A percentile compares a stretch with the other conserved stretches of the same genome.
Conservation (phyloP, 2,329 filamentous ascomycete species). For the Metarhizium guizhouense region DNA sequence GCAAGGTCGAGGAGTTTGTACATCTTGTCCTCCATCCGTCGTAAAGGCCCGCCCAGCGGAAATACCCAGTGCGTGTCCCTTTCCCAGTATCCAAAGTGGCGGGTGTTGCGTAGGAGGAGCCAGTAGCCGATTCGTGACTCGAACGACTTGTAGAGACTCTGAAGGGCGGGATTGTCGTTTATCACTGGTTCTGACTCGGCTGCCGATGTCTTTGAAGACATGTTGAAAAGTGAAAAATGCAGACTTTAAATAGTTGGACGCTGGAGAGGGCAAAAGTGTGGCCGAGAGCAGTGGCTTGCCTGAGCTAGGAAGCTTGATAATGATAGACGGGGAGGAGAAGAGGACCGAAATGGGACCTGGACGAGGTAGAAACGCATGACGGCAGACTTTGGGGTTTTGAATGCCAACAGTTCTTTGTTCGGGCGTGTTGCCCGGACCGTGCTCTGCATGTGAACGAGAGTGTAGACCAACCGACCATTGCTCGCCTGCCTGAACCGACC, state of each 20-base stretch:
- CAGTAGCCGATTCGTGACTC: constrained; percentile 36
- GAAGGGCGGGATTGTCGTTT: constrained; percentile 28
- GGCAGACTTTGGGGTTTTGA: no score
- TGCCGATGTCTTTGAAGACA: background rate
- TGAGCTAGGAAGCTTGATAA: no score
- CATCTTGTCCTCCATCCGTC: constrained; percentile 42
- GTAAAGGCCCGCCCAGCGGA: constrained; percentile 30
- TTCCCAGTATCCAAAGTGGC: constrained; percentile 42
- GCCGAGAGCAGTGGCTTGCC: background rate
- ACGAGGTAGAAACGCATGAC: no score
- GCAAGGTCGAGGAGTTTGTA: constrained; percentile 26
- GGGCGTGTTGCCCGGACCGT: no score
- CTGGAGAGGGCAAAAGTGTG: background rate
- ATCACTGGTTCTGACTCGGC: constrained; percentile 15
- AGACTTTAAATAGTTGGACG: background rate
- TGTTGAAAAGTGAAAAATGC: background rate
- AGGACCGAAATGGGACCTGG: no score
- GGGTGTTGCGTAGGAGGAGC: constrained; percentile 34
- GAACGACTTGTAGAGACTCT: constrained; percentile 35
- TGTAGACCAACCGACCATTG: no score
- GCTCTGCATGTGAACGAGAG: no score
- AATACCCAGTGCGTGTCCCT: constrained; percentile 37
- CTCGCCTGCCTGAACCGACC: no score
- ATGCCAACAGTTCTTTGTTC: no score
- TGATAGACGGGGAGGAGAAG: no score